phyloP scores from a whole-genome alignment of 2,329 filamentous ascomycete genomes.

The Thermothelomyces thermophilus region DNA sequence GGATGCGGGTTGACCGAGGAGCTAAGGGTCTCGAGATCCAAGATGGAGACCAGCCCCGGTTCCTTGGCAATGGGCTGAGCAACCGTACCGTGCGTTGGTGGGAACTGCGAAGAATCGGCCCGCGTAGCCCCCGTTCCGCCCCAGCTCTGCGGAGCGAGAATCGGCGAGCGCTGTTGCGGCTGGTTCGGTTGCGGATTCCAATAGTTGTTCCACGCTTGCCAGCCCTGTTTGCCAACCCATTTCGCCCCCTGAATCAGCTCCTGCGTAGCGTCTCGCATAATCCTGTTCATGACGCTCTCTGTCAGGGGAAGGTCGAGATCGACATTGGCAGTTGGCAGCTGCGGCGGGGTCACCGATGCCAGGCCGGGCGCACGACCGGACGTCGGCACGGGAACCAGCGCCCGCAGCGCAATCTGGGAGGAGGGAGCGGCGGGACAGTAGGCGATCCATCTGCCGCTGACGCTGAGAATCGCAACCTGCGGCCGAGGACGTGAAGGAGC shows the following conservation, averaged over 20 bases:
- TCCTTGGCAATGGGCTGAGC: slow-evolving; percentile 56
- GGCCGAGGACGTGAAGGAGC: slow-evolving; percentile 36
- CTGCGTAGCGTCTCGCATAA: slow-evolving; percentile 73
- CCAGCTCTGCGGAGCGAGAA: slow-evolving; percentile 42
- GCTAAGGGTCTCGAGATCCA: slow-evolving; percentile 60
- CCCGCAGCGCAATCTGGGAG: slow-evolving; percentile 63
- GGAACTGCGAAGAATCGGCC: slow-evolving; percentile 53
- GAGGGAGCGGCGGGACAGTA: slow-evolving; percentile 68
- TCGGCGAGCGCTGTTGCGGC: slow-evolving; percentile 41
- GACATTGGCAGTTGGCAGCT: slow-evolving; percentile 59
- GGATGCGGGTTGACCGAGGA: slow-evolving; percentile 51
- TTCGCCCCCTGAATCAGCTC: slow-evolving; percentile 67
- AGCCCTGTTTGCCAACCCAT: slow-evolving; percentile 71
- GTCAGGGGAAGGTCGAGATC: slow-evolving; percentile 65
- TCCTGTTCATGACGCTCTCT: slow-evolving; percentile 66
- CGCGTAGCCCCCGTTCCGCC: slow-evolving; percentile 25
- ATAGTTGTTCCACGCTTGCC: slow-evolving; percentile 74
- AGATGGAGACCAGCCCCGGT: slow-evolving; percentile 65
- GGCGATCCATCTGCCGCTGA: slow-evolving; percentile 70
- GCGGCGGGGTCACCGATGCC: slow-evolving; percentile 58
- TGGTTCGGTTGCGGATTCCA: slow-evolving; percentile 54
- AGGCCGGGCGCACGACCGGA: slow-evolving; percentile 50
- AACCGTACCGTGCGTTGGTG: slow-evolving; percentile 64
- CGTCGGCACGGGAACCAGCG: slow-evolving; percentile 52
- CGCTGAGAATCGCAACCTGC: slow-evolving; percentile 59